phyloP scores from a whole-genome alignment of 257 asterid species.

The Gynochthodes officinalis region DNA sequence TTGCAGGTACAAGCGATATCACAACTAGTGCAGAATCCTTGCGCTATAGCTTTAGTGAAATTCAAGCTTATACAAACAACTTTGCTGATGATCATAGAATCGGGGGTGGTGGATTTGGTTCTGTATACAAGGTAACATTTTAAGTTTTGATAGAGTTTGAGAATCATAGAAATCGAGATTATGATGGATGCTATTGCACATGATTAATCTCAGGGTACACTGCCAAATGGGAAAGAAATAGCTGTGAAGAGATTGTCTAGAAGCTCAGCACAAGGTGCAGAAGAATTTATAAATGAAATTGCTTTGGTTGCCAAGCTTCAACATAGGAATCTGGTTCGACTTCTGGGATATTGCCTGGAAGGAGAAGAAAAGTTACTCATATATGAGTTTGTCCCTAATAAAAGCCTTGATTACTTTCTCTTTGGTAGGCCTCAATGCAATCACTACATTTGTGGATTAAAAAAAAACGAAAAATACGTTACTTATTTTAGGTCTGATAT shows the following conservation, averaged over 20 bases:
- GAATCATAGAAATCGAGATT: neutral
- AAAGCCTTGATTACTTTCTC: slow-evolving; percentile 26
- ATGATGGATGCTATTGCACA: no score
- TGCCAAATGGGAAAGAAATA: slow-evolving; percentile 22
- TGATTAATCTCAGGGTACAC: slow-evolving; percentile 18
- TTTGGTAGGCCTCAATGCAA: slow-evolving; percentile 31
- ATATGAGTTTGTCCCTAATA: slow-evolving; percentile 29
- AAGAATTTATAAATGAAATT: slow-evolving; percentile 27
- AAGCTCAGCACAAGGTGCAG: slow-evolving; percentile 20
- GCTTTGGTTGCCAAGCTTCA: slow-evolving; percentile 23
- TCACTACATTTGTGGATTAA: no score
- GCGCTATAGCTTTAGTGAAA: slow-evolving; percentile 1
- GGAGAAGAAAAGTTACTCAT: slow-evolving; percentile 27
- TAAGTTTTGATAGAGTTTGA: neutral
- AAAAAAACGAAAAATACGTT: no score
- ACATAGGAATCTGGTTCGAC: slow-evolving; percentile 29
- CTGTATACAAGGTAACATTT: slow-evolving; percentile 26
- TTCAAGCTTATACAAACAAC: slow-evolving; percentile 20
- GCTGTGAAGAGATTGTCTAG: slow-evolving; percentile 33
- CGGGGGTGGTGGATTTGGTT: slow-evolving; percentile 33
- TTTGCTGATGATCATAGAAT: slow-evolving; percentile 8
- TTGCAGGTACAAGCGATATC: neutral
- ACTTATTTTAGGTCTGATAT: no score
- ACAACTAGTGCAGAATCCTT: neutral
- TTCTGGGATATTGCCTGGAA: slow-evolving; percentile 29